Evolutionary conservation across 2,329 filamentous ascomycete species (phyloP).

Genomic region (Hymenoscyphus fructigenus): DNA sequence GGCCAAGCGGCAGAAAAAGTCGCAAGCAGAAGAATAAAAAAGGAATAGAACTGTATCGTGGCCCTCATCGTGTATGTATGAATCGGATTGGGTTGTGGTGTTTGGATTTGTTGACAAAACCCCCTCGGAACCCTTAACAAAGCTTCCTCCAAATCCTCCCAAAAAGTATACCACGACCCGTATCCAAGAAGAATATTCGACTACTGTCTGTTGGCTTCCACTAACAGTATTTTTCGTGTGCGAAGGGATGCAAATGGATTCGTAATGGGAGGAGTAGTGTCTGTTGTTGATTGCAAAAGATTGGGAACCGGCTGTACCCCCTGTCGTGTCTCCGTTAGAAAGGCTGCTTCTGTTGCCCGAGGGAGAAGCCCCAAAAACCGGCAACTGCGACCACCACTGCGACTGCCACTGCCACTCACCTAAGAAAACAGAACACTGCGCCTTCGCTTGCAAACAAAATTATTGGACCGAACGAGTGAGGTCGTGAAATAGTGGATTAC

Average conservation of each 20-base stretch:
- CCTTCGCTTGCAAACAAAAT: not conserved
- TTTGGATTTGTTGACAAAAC: constrained; percentile 25
- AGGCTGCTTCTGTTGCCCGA: not conserved
- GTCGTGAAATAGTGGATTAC: not conserved
- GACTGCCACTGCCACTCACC: not conserved
- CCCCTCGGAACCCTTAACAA: not conserved
- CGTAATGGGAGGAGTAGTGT: not conserved
- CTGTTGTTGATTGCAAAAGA: not conserved
- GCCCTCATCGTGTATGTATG: constrained; percentile 48
- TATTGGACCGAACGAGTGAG: constrained; percentile 4
- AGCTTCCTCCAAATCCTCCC: not conserved
- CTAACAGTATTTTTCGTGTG: constrained; percentile 2
- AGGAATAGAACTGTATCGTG: constrained; percentile 48
- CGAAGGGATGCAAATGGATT: not conserved
- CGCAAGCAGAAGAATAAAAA: constrained; percentile 52
- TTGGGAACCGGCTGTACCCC: not conserved
- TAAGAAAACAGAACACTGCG: not conserved
- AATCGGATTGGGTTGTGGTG: not conserved
- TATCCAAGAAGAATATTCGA: not conserved
- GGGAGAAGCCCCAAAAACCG: not conserved
- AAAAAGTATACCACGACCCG: not conserved
- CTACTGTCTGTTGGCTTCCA: not conserved
- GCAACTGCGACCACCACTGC: constrained; percentile 1
- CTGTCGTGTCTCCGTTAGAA: not conserved
- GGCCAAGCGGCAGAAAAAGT: constrained; percentile 44